Base-by-base conservation (phyloP, 208 protist species). In the Acanthamoeba comandoni region DNA sequence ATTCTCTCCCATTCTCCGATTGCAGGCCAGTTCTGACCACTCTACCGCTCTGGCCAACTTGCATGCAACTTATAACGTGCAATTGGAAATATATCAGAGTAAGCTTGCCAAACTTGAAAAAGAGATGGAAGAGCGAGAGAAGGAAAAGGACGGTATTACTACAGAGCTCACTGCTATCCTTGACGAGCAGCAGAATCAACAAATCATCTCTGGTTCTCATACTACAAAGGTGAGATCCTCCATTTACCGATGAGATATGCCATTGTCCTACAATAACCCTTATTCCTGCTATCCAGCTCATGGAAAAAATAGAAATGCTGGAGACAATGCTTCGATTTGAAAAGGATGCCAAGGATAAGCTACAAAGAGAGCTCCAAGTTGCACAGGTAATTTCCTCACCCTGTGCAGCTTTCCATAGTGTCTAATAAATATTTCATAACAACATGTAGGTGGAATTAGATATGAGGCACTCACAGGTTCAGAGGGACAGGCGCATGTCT, bases 11-110 rank as follows among this genome's bases (percentile, higher is more conserved):
- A 43, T 5, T 43, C 35, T 43, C 35, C 35, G 5, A 43, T 43
- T 43, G 35, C 35, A 43, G 35, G 35, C 35, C 35, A 43, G 35
- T 5, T 43, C 35, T 43, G 35, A 43, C 35, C 35, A 43, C 35
- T 43, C 35, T 5, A 43, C 35, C 35, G 35, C 35, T 43, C 35
- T 43, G 35, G 35, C 77, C 57, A 86, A 86, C 35, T 60, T 86
- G 12, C 77, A 86, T 13, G 67, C 77, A 15, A 55, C 77, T 22
- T 86, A 86, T 22, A 86, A 86, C 53, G 67, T 69, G 29, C 22
- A 35, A 17, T 69, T 86, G 7, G 77, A 86, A 17, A n/a, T 49
- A 17, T 60, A 69, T n/a, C 57, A 86, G 31, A 62, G 2, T 15
- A 62, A 86, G 31, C 12, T 86, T n/a, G 51, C 35, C 29, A 13